Evolutionary conservation across 257 asterid species (phyloP).

Genomic region (Solanum dulcamara): DNA sequence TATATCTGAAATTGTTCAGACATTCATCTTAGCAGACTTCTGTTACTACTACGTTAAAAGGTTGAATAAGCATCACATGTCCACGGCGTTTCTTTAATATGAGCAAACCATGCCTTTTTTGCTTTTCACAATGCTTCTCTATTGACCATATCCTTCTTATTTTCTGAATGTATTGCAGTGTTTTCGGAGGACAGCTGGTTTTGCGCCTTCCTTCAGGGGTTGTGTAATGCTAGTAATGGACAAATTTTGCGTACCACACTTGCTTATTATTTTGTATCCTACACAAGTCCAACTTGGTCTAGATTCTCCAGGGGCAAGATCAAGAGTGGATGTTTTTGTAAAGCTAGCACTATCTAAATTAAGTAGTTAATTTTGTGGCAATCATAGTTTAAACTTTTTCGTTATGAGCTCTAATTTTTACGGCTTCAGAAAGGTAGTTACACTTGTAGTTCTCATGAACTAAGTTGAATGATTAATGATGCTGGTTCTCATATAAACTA

Average conservation of each 20-base stretch:
- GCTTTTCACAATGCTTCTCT: neutral
- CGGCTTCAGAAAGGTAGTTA: neutral
- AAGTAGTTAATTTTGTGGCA: neutral
- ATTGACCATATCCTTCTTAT: neutral
- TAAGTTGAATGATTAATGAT: neutral
- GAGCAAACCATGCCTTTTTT: neutral
- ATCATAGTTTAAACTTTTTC: neutral
- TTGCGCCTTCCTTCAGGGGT: slow-evolving; percentile 79
- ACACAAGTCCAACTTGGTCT: neutral
- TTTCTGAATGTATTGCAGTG: slow-evolving; percentile 26
- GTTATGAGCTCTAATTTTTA: neutral
- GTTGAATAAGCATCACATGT: neutral
- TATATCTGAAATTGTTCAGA: slow-evolving; percentile 40
- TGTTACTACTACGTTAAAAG: slow-evolving; percentile 42
- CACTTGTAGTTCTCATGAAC: neutral
- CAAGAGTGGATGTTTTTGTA: neutral
- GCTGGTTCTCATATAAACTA: neutral
- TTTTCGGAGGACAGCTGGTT: slow-evolving; percentile 67
- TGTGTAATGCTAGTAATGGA: slow-evolving; percentile 20
- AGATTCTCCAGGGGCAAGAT: neutral
- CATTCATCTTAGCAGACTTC: slow-evolving; percentile 40
- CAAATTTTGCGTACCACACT: neutral
- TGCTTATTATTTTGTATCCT: neutral
- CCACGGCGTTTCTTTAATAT: neutral
- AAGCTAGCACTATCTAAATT: neutral